These are phyloP conservation scores for Actinomortierella wolfii DNA, from an alignment of 371 early-diverging fungal genomes.

Conservation along the genomic window DNA sequence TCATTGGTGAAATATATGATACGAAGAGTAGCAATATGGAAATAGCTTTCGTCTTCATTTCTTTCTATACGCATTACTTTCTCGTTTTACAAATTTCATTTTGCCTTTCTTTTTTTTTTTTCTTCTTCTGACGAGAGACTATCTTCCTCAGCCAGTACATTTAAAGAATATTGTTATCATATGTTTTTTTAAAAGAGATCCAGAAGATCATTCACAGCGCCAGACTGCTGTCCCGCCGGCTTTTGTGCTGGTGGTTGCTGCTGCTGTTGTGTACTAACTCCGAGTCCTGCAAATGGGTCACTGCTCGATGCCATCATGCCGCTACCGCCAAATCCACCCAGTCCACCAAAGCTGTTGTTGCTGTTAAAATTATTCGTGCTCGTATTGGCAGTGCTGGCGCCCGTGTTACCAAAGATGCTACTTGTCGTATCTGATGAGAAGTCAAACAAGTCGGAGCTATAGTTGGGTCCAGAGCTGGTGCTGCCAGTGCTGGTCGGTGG, in stretches of 20 bases:
- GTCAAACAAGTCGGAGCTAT: conserved; percentile 33
- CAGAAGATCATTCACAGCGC: conserved; percentile 26
- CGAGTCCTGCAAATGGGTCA: conserved; percentile 25
- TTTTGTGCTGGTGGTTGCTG: conserved; percentile 10
- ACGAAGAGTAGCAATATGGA: no score
- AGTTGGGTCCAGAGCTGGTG: conserved; percentile 17
- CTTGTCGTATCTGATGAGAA: conserved; percentile 27
- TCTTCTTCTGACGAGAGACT: no score
- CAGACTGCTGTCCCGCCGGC: conserved; percentile 12
- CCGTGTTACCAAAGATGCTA: not conserved
- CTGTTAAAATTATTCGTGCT: no score
- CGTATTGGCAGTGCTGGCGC: no score
- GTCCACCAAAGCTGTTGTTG: conserved; percentile 18
- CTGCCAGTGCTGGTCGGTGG: not conserved
- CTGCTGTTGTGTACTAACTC: conserved; percentile 17
- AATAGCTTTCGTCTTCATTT: no score
- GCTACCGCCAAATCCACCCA: conserved; percentile 5
- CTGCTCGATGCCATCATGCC: conserved; percentile 5
- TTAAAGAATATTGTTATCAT: no score
- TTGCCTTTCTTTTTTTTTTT: no score
- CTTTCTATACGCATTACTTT: no score
- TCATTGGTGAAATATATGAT: no score
- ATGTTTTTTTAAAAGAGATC: conserved; percentile 25
- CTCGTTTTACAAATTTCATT: no score
- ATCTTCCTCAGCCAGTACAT: no score